Evolutionary conservation across 1,139 yeast genomes (phyloP).

Genomic region (Debaryomyces psychrophilus): DNA sequence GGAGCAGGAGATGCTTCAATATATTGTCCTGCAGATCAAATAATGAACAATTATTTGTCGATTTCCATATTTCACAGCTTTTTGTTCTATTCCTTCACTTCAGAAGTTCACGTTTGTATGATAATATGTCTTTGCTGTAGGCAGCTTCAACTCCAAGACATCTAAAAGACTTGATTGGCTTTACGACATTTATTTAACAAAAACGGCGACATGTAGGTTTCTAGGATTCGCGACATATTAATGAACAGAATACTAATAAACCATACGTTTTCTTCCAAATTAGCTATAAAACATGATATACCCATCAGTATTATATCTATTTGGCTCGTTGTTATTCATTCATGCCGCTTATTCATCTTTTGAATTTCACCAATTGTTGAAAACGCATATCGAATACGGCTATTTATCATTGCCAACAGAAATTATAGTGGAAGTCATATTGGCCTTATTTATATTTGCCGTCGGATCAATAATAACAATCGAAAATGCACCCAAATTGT

Average conservation of each 20-base stretch:
- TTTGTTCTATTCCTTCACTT: no score
- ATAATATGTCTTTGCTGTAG: background rate
- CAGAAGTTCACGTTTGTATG: no score
- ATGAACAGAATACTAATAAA: background rate
- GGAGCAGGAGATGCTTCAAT: no score
- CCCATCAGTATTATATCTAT: constrained; percentile 17
- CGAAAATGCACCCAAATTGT: constrained; percentile 26
- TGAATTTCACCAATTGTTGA: constrained; percentile 48
- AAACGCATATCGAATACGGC: constrained; percentile 21
- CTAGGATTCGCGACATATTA: constrained; percentile 1
- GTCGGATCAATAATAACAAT: constrained; percentile 38
- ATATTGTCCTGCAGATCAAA: no score
- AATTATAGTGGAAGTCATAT: constrained; percentile 42
- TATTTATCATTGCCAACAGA: constrained; percentile 37
- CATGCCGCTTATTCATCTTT: constrained; percentile 58
- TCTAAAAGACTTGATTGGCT: background rate
- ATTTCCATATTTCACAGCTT: no score
- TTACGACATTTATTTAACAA: background rate
- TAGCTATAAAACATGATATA: background rate
- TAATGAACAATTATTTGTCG: no score
- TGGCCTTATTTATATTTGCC: constrained; percentile 43
- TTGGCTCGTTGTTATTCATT: constrained; percentile 38
- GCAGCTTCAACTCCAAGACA: no score
- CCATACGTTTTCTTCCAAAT: background rate
- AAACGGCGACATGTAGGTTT: background rate